These are phyloP conservation scores for Saccharomycopsis sp. DNA, from an alignment of 805 yeast genomes.

Conservation along the genomic window DNA sequence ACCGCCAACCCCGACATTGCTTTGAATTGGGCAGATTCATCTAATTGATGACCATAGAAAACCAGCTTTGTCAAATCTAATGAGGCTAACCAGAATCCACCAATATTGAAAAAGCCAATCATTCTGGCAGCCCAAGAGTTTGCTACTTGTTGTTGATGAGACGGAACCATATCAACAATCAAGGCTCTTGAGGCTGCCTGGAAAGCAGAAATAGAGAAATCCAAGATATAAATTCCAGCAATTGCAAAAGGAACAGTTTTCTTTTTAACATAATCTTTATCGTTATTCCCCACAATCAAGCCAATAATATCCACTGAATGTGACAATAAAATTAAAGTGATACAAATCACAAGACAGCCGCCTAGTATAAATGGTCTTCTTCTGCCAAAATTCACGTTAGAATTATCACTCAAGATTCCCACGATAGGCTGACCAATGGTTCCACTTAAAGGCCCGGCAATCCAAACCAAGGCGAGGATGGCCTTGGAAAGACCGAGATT, in stretches of 20 bases:
- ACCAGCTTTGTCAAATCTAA: slow-evolving; percentile 30
- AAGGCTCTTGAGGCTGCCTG: slow-evolving; percentile 54
- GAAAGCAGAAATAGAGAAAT: slow-evolving; percentile 47
- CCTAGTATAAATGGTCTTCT: slow-evolving; percentile 46
- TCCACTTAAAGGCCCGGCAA: slow-evolving; percentile 59
- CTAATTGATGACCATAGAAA: slow-evolving; percentile 19
- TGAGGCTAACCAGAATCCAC: slow-evolving; percentile 46
- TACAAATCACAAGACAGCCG: slow-evolving; percentile 39
- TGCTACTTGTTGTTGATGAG: slow-evolving; percentile 45
- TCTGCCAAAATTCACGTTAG: slow-evolving; percentile 36
- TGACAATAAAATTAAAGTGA: slow-evolving; percentile 35
- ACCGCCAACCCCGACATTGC: slow-evolving; percentile 36
- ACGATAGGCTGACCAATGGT: slow-evolving; percentile 54
- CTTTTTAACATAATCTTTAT: slow-evolving; percentile 21
- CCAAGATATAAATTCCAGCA: slow-evolving; percentile 40
- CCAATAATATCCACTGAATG: slow-evolving; percentile 35
- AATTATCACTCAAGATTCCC: slow-evolving; percentile 47
- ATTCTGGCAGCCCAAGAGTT: slow-evolving; percentile 61
- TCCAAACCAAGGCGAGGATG: slow-evolving; percentile 47
- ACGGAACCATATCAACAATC: slow-evolving; percentile 50
- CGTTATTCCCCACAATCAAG: slow-evolving; percentile 19
- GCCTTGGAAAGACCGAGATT: slow-evolving; percentile 47
- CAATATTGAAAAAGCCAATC: slow-evolving; percentile 49
- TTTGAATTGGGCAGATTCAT: slow-evolving; percentile 36
- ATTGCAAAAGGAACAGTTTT: slow-evolving; percentile 41